phyloP scores from a whole-genome alignment of 768 basidiomycete species.

The Kwoniella heveanensis region DNA sequence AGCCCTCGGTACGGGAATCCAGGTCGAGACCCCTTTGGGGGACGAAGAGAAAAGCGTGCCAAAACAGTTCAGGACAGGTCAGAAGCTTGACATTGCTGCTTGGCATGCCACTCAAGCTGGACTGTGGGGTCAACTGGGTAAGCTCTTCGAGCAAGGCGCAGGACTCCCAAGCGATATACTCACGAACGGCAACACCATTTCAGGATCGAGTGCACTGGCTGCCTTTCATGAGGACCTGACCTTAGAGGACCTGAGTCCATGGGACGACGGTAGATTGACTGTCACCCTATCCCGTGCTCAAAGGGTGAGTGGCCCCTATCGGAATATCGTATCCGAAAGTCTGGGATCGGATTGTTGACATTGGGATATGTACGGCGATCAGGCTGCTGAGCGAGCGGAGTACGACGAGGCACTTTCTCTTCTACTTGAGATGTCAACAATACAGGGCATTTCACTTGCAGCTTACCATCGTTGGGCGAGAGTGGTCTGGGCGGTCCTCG shows the following conservation, averaged over 20 bases:
- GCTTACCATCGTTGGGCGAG: constrained; percentile 46
- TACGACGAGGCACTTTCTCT: constrained; percentile 37
- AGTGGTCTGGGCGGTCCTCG: constrained; percentile 43
- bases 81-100: constrained; percentile 29
- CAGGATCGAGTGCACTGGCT: constrained; percentile 34
- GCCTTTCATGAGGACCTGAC: constrained; percentile 48
- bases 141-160: background rate
- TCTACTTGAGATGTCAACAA: constrained; percentile 25
- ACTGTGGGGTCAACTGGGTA: constrained; percentile 49
- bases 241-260: constrained; percentile 12
- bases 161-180: background rate
- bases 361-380: too few species aligned
- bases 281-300: constrained; percentile 37
- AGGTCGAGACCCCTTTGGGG: background rate
- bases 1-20: constrained; percentile 24
- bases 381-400: constrained; percentile 26
- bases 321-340: background rate
- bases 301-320: constrained; percentile 39
- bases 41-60: constrained; percentile 26
- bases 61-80: constrained; percentile 17
- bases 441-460: constrained; percentile 31
- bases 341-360: too few species aligned
- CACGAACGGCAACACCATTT: background rate
- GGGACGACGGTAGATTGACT: constrained; percentile 32
- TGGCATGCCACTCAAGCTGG: constrained; percentile 48